Evolutionary conservation across 495 filamentous ascomycete genomes (phyloP).

Genomic region (Penicillium chermesinum): DNA sequence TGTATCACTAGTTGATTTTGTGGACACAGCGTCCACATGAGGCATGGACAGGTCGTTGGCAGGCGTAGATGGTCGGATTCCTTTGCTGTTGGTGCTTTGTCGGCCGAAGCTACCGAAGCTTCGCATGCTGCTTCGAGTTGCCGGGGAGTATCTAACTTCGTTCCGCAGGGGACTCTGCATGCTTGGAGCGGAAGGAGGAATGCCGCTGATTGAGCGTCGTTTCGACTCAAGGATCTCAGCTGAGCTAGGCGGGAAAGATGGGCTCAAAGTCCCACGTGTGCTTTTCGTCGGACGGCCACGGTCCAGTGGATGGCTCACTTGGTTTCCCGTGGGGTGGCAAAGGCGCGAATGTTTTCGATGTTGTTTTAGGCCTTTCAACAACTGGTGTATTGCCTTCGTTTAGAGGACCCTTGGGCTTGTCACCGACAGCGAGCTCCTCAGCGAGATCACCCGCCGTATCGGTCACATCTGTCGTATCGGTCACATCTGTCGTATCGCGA

Average conservation of each 20-base stretch:
- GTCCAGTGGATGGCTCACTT: too few species aligned
- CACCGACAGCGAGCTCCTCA: too few species aligned
- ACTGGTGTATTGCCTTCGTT: neutral
- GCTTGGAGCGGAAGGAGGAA: conserved; percentile 15
- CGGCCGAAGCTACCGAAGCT: conserved; percentile 25
- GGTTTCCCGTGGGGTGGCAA: too few species aligned
- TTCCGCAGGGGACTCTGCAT: conserved; percentile 26
- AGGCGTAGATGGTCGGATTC: conserved; percentile 22
- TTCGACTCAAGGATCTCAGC: conserved; percentile 20
- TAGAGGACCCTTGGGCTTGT: too few species aligned
- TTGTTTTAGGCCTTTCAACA: neutral
- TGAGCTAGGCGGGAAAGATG: conserved; percentile 4
- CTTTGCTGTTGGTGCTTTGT: conserved; percentile 17
- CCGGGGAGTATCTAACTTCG: conserved; percentile 25
- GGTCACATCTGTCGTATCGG: too few species aligned
- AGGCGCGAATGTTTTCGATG: neutral
- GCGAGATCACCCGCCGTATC: too few species aligned
- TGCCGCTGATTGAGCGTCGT: conserved; percentile 19
- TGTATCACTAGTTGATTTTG: conserved; percentile 12
- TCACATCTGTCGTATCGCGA: neutral
- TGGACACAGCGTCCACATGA: conserved; percentile 3
- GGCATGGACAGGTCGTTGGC: conserved; percentile 18
- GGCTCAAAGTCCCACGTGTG: neutral
- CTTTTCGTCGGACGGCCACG: conserved; percentile 5
- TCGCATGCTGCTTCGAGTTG: conserved; percentile 24